Percentiles rank a stretch among this genome's conserved stretches.
Evolutionary conservation across 164 flowering plant species (phyloP).

Genomic region (Houttuynia cordata): DNA sequence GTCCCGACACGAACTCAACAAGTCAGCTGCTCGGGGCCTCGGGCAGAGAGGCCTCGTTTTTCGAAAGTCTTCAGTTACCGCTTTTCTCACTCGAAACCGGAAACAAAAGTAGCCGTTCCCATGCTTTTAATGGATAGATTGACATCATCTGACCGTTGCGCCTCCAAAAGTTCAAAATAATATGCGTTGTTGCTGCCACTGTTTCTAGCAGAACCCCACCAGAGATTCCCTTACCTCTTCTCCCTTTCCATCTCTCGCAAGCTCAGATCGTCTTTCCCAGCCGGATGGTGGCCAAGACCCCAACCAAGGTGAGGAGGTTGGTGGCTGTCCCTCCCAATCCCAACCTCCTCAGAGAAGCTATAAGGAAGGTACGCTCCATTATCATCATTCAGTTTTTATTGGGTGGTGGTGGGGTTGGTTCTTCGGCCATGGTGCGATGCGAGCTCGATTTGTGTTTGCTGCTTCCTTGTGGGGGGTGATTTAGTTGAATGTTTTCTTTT

Average conservation of each 20-base stretch:
- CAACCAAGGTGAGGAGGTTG: constrained; percentile 53
- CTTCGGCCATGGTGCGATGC: background rate
- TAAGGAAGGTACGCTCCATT: constrained; percentile 46
- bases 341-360: constrained; percentile 60
- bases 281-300: constrained; percentile 84
- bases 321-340: constrained; percentile 63
- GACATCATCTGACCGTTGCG: background rate
- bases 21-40: too few species aligned
- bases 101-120: background rate
- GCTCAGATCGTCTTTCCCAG: background rate
- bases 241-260: background rate
- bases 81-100: background rate
- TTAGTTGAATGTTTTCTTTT: too few species aligned
- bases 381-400: background rate
- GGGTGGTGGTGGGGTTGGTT: background rate
- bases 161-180: background rate
- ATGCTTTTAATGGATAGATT: too few species aligned
- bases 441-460: too few species aligned
- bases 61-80: background rate
- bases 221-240: background rate
- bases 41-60: too few species aligned
- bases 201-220: background rate
- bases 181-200: background rate
- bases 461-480: too few species aligned
- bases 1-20: too few species aligned